Conservation (phyloP, 495 filamentous ascomycete genomes). For the Aspergillus coremiiformis region DNA sequence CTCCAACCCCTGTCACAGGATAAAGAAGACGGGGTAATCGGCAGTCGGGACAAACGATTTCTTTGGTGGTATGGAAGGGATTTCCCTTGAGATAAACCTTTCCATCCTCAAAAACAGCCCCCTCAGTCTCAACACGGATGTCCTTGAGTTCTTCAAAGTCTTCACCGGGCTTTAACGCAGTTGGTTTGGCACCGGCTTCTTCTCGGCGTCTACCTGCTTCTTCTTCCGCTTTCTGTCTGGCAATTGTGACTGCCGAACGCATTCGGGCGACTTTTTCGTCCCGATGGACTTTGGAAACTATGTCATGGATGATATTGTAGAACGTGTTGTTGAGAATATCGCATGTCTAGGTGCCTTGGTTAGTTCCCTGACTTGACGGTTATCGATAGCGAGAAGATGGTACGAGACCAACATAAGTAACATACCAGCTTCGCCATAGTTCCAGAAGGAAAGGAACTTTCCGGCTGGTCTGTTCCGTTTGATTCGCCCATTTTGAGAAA, state of each 20-base stretch:
- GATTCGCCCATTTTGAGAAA: slow-evolving; percentile 30
- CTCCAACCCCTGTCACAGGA: slow-evolving; percentile 54
- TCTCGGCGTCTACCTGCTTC: slow-evolving; percentile 34
- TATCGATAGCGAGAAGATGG: neutral
- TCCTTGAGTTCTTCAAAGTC: slow-evolving; percentile 34
- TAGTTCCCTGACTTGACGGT: neutral
- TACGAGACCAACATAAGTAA: neutral
- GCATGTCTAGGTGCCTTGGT: slow-evolving; percentile 24
- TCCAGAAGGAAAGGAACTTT: slow-evolving; percentile 31
- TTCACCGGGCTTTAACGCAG: slow-evolving; percentile 29
- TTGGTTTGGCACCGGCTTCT: slow-evolving; percentile 24
- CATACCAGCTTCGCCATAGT: slow-evolving; percentile 43
- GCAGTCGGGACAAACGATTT: slow-evolving; percentile 61
- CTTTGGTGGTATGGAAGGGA: slow-evolving; percentile 62
- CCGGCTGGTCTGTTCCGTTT: slow-evolving; percentile 22
- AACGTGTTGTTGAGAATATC: slow-evolving; percentile 60
- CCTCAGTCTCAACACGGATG: slow-evolving; percentile 56
- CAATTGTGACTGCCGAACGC: slow-evolving; percentile 62
- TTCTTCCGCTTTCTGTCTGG: slow-evolving; percentile 58
- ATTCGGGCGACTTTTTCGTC: slow-evolving; percentile 68
- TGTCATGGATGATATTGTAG: slow-evolving; percentile 66
- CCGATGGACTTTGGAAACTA: slow-evolving; percentile 62
- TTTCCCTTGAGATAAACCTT: slow-evolving; percentile 68
- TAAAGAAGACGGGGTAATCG: slow-evolving; percentile 57
- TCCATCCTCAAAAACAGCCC: slow-evolving; percentile 64